Conservation (phyloP, 164 flowering plant species). For the Aristolochia fimbriata region DNA sequence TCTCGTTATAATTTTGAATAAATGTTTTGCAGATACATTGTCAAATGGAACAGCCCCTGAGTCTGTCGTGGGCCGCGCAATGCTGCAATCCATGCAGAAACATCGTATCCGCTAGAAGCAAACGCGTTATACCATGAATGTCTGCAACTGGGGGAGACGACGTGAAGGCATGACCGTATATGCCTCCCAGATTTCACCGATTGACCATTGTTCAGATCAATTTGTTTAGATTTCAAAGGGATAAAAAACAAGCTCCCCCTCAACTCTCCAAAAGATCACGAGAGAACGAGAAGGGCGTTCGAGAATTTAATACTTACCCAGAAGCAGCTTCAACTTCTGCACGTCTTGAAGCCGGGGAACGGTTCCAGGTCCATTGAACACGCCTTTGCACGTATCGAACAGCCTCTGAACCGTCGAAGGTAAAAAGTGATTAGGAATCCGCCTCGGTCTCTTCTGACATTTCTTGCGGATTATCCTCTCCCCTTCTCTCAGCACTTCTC, state of each 20-base stretch:
- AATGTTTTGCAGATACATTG: too few relatives aligned
- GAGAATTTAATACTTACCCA: constrained; percentile 29
- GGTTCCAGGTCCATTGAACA: constrained; percentile 57
- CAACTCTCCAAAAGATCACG: not conserved
- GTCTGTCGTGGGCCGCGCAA: too few relatives aligned
- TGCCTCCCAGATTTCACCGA: not conserved
- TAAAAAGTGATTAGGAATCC: not conserved
- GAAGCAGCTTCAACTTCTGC: constrained; percentile 30
- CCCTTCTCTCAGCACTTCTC: constrained; percentile 2
- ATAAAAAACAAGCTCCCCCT: not conserved
- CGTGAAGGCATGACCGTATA: too few relatives aligned
- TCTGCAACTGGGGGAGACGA: too few relatives aligned
- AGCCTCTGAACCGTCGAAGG: constrained; percentile 32
- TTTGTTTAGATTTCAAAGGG: not conserved
- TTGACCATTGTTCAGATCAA: not conserved
- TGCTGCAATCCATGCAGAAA: too few relatives aligned
- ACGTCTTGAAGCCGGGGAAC: constrained; percentile 50
- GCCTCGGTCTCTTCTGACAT: constrained; percentile 10
- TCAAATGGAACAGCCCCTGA: too few relatives aligned
- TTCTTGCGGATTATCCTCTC: constrained; percentile 19
- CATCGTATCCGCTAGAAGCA: too few relatives aligned
- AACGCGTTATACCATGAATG: too few relatives aligned
- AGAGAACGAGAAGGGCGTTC: not conserved
- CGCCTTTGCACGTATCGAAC: constrained; percentile 29
- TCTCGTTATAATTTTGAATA: too few relatives aligned